phyloP scores from a whole-genome alignment of 2,329 filamentous ascomycete species.

The Incumbomyces lentus region DNA sequence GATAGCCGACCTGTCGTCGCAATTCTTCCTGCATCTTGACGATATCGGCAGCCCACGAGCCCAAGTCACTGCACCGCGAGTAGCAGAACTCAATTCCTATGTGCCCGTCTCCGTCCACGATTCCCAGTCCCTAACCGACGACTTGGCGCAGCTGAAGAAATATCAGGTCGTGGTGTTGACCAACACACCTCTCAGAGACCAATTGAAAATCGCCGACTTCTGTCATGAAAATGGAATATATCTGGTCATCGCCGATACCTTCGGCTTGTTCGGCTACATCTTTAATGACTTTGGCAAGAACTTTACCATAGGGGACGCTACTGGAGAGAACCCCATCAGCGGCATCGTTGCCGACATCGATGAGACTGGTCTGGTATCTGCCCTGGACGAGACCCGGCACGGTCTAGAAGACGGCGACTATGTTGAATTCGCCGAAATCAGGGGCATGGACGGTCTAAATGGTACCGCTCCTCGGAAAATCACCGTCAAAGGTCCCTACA shows the following conservation, averaged over 20 bases:
- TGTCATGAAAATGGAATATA: slow-evolving; percentile 92
- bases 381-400: slow-evolving; percentile 87
- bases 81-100: slow-evolving; percentile 93
- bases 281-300: slow-evolving; percentile 97
- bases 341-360: slow-evolving; percentile 88
- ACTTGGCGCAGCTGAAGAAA: slow-evolving; percentile 73
- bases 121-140: slow-evolving; percentile 54
- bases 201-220: slow-evolving; percentile 79
- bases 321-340: slow-evolving; percentile 73
- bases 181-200: slow-evolving; percentile 66
- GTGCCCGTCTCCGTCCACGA: slow-evolving; percentile 74
- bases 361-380: slow-evolving; percentile 81
- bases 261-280: slow-evolving; percentile 85
- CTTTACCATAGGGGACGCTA: slow-evolving; percentile 82
- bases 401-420: slow-evolving; percentile 93
- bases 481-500: slow-evolving; percentile 90
- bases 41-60: slow-evolving; percentile 92
- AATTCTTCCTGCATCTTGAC: slow-evolving; percentile 84
- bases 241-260: slow-evolving; percentile 77
- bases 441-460: slow-evolving; percentile 86
- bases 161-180: slow-evolving; percentile 92
- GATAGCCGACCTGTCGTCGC: slow-evolving; percentile 83
- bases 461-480: slow-evolving; percentile 76
- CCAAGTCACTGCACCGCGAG: slow-evolving; percentile 71
- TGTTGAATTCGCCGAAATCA: slow-evolving; percentile 85